phyloP scores from a whole-genome alignment of 2,329 filamentous ascomycete species.

The Nothophaeocryptopus gaeumannii region DNA sequence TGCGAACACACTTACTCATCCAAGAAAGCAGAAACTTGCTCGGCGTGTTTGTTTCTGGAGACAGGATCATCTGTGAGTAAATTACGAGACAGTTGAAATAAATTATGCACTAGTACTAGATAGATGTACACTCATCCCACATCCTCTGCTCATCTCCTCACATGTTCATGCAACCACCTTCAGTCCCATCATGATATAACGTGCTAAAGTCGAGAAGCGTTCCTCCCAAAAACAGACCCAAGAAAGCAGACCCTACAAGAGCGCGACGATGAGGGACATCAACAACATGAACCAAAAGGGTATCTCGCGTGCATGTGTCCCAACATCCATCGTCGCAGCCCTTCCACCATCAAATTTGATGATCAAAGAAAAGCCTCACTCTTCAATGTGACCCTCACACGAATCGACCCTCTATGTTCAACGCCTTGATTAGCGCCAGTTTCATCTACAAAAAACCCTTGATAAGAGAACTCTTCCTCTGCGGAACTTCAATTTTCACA shows the following conservation, averaged over 20 bases:
- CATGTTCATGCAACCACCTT: too few relatives aligned
- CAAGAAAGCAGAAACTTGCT: too few relatives aligned
- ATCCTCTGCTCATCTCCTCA: too few relatives aligned
- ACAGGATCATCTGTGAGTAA: too few relatives aligned
- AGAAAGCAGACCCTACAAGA: background rate
- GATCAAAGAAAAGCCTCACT: conserved; percentile 25
- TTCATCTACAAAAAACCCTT: conserved; percentile 51
- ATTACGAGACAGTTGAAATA: too few relatives aligned
- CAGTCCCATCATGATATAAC: background rate
- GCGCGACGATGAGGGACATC: too few relatives aligned
- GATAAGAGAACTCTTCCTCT: conserved; percentile 44
- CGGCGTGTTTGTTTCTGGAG: too few relatives aligned
- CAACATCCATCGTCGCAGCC: background rate
- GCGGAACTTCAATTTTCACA: conserved; percentile 37
- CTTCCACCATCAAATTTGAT: too few relatives aligned
- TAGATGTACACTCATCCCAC: too few relatives aligned
- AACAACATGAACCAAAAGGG: background rate
- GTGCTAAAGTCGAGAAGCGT: too few relatives aligned
- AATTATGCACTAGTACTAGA: too few relatives aligned
- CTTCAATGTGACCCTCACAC: conserved; percentile 16
- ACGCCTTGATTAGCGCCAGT: conserved; percentile 19
- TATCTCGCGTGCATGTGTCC: background rate
- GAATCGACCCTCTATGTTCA: conserved; percentile 11
- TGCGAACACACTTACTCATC: too few relatives aligned
- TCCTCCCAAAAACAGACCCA: background rate